Evolutionary conservation across 495 filamentous ascomycete species (phyloP).

Genomic region (Neurospora intermedia): DNA sequence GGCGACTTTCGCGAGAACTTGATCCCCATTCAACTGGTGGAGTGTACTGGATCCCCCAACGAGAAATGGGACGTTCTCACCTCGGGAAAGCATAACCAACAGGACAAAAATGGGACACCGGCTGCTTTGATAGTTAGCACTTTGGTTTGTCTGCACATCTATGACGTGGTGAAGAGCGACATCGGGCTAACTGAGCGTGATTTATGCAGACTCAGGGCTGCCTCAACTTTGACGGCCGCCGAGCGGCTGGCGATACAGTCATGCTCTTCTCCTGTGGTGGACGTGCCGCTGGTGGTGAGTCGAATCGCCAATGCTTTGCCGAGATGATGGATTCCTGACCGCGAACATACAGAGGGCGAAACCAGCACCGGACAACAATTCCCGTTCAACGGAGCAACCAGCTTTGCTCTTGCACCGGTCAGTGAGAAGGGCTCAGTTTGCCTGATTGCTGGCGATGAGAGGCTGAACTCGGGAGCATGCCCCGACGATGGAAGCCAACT

Average conservation of each 20-base stretch:
- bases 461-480: slow-evolving; percentile 32
- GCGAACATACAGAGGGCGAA: slow-evolving; percentile 20
- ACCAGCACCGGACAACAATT: slow-evolving; percentile 33
- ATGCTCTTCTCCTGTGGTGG: slow-evolving; percentile 44
- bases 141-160: slow-evolving; percentile 21
- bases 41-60: slow-evolving; percentile 34
- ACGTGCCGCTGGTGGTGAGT: slow-evolving; percentile 38
- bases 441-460: slow-evolving; percentile 26
- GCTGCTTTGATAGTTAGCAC: slow-evolving; percentile 39
- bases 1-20: slow-evolving; percentile 47
- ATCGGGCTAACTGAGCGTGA: neutral
- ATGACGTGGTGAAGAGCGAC: neutral
- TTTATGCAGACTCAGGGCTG: slow-evolving; percentile 35
- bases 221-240: slow-evolving; percentile 37
- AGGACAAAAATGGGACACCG: slow-evolving; percentile 14
- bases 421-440: slow-evolving; percentile 31
- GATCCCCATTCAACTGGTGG: slow-evolving; percentile 37
- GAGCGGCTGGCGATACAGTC: slow-evolving; percentile 35
- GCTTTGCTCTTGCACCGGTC: slow-evolving; percentile 31
- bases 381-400: slow-evolving; percentile 30
- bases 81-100: slow-evolving; percentile 36
- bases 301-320: neutral
- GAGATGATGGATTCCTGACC: slow-evolving; percentile 1
- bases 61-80: slow-evolving; percentile 47
- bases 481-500: slow-evolving; percentile 29